Evolutionary conservation across 176 grass and related monocot genomes (phyloP).

Genomic region (Avena insularis): DNA sequence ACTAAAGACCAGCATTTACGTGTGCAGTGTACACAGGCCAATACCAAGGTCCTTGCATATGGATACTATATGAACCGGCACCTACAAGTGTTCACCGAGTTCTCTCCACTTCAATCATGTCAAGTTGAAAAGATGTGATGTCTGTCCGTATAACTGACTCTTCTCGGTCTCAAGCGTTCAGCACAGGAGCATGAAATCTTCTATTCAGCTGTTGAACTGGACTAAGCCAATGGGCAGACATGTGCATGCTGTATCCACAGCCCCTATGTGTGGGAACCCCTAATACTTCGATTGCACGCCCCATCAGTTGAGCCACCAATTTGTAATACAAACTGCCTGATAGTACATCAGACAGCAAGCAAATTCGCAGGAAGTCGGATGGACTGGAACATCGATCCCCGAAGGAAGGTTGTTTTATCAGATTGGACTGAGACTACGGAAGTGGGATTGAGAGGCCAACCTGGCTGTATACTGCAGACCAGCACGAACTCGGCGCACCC

Average conservation of each 20-base stretch:
- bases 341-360: background rate
- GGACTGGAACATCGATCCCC: background rate
- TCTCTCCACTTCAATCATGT: background rate
- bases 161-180: too few relatives aligned
- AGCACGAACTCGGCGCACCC: background rate
- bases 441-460: background rate
- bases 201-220: too few relatives aligned
- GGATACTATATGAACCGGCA: background rate
- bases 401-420: too few relatives aligned
- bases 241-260: too few relatives aligned
- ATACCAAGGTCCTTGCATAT: background rate
- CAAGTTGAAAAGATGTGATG: background rate
- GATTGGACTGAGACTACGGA: background rate
- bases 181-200: too few relatives aligned
- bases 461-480: conserved; percentile 16
- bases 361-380: background rate
- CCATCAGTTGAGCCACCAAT: background rate
- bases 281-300: background rate
- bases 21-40: background rate
- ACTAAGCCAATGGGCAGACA: too few relatives aligned
- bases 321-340: background rate
- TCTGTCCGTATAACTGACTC: too few relatives aligned
- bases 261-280: background rate
- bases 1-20: background rate
- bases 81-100: background rate